These are phyloP conservation scores for Dothidotthia symphoricarpi DNA, from an alignment of 2,329 filamentous ascomycete genomes.

Conservation along the genomic window DNA sequence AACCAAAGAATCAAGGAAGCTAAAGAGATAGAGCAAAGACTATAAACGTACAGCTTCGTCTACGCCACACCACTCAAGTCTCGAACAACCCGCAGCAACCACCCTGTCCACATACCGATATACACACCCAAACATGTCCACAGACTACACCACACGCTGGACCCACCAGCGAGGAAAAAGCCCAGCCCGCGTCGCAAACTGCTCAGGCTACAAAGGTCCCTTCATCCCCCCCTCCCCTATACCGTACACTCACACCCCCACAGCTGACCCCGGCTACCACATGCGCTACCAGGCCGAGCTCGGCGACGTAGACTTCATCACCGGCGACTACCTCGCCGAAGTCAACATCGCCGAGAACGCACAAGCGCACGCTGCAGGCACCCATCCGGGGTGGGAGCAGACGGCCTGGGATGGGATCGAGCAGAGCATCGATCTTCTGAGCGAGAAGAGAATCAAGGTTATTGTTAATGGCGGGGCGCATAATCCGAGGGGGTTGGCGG, in stretches of 20 bases:
- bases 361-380: constrained; percentile 41
- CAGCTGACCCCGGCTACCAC: constrained; percentile 41
- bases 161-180: constrained; percentile 27
- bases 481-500: constrained; percentile 54
- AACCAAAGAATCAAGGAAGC: too few relatives aligned
- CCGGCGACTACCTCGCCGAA: constrained; percentile 46
- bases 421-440: constrained; percentile 48
- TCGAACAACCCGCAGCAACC: too few relatives aligned
- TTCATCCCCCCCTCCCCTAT: neutral
- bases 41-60: too few relatives aligned
- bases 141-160: constrained; percentile 26
- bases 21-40: too few relatives aligned
- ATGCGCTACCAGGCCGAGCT: constrained; percentile 37
- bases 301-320: constrained; percentile 43
- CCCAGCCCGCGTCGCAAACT: constrained; percentile 42
- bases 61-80: too few relatives aligned
- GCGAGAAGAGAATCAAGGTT: constrained; percentile 54
- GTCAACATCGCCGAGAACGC: constrained; percentile 51
- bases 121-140: constrained; percentile 21
- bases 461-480: constrained; percentile 58
- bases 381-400: constrained; percentile 47
- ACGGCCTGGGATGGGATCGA: constrained; percentile 52
- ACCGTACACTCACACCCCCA: constrained; percentile 5
- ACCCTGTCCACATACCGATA: too few relatives aligned
- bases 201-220: constrained; percentile 38